Percentiles rank a stretch among this genome's conserved stretches.
These are phyloP conservation scores for Ophiocordyceps unilateralis DNA, from an alignment of 2,329 filamentous ascomycete genomes.

Conservation along the genomic window DNA sequence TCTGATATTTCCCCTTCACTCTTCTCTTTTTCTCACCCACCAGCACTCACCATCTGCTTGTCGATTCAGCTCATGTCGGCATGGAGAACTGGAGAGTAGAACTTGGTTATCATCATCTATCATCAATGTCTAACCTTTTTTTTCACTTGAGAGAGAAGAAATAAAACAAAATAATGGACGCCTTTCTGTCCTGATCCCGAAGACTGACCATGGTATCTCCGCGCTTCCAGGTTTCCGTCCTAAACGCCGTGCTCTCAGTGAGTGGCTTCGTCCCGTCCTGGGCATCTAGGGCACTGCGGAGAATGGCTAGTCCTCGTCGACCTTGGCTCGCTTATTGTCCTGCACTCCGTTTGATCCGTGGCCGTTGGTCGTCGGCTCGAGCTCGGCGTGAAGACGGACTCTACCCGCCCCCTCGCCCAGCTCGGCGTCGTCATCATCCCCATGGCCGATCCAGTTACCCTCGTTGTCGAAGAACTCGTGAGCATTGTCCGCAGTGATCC, in stretches of 20 bases:
- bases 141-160: not conserved
- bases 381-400: constrained; percentile 30
- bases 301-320: constrained; percentile 15
- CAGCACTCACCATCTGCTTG: not conserved
- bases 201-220: not conserved
- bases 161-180: not conserved
- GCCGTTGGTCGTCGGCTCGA: constrained; percentile 30
- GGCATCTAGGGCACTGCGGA: too few relatives aligned
- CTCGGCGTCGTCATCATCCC: constrained; percentile 17
- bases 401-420: constrained; percentile 49
- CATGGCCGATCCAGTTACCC: constrained; percentile 62
- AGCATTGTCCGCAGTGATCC: constrained; percentile 88
- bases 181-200: too few relatives aligned
- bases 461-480: constrained; percentile 66
- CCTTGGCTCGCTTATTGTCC: constrained; percentile 30
- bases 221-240: constrained; percentile 1
- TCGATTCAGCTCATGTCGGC: constrained; percentile 3
- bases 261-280: too few relatives aligned
- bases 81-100: not conserved
- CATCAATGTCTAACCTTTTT: not conserved
- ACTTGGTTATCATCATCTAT: not conserved
- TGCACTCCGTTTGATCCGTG: constrained; percentile 18
- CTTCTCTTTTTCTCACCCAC: too few relatives aligned
- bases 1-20: too few relatives aligned
- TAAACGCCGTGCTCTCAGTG: constrained; percentile 9